These are phyloP conservation scores for Metschnikowia cerradonensis DNA, from an alignment of 805 yeast species.

Conservation along the genomic window DNA sequence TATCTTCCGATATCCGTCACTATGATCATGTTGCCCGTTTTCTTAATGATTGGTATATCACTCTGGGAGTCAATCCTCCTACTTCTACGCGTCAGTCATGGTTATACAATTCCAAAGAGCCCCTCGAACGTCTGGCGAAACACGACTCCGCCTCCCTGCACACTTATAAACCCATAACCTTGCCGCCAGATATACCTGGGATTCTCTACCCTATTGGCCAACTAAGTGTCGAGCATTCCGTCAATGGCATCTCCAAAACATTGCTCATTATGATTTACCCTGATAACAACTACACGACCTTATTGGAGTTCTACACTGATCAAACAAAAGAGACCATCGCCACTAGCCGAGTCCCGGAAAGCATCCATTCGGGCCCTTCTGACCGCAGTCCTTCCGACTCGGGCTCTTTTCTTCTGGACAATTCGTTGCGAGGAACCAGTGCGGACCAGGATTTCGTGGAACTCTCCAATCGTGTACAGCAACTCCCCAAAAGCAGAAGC, in stretches of 20 bases:
- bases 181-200: constrained; percentile 26
- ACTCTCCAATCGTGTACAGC: constrained; percentile 14
- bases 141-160: not conserved
- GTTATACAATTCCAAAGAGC: not conserved
- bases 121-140: not conserved
- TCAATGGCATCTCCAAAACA: constrained; percentile 8
- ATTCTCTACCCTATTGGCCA: constrained; percentile 26
- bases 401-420: constrained; percentile 4
- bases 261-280: constrained; percentile 22
- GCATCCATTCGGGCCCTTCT: constrained; percentile 12
- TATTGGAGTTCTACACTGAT: constrained; percentile 14
- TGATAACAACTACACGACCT: constrained; percentile 16
- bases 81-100: constrained; percentile 9
- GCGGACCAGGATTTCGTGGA: constrained; percentile 15
- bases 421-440: constrained; percentile 4
- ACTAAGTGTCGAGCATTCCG: constrained; percentile 9
- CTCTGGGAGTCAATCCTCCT: constrained; percentile 23
- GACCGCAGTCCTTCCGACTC: constrained; percentile 9
- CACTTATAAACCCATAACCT: constrained; percentile 19
- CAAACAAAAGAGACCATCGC: constrained; percentile 4
- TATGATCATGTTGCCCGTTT: constrained; percentile 23
- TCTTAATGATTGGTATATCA: constrained; percentile 33
- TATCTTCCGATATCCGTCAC: constrained; percentile 23
- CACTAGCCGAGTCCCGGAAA: constrained; percentile 9
- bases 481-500: constrained; percentile 17